Evolutionary conservation across 139 green algal species (phyloP), one percentile per base, ranked within the genome.

Genomic region (Chlamydomonas asymmetrica): DNA sequence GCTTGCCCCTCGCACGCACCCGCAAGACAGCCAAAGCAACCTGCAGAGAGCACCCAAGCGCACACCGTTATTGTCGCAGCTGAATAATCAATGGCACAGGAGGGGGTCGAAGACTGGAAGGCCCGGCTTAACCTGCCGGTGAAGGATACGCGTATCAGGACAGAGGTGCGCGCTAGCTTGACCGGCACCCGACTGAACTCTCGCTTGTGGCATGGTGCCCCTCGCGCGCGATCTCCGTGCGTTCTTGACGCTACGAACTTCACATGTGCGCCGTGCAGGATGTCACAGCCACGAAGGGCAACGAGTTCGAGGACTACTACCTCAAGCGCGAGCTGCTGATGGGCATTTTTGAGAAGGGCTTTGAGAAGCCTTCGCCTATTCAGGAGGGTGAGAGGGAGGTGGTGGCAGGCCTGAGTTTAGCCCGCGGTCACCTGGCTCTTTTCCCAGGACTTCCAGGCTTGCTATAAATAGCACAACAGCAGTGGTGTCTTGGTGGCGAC

Each of bases 271-370:
- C 2, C 7, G n/a, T n/a, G 27, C 87, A 99, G 94, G 96, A 99
- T 85, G 97, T 99, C 25, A 99, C 96, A 5, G 81, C 81, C 22
- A 99, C 95, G 9, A 99, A 99, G 72, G 97, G 97, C 54, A 97
- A 98, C 71, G 93, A 97, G 40, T 99, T 99, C 78, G 97, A 99
- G 85, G 97, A 99, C 85, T 99, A 98, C 76, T 98, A 97, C 73
- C 85, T 99, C 40, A 99, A 99, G 81, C 82, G 96, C 3, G 88
- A 91, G 78, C 91, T 99, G 60, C 90, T 99, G 10, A 98, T 98
- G 95, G 97, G 97, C 66, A 99, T 99, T 80, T 99, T 99, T 79
- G 97, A 99, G 87, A 99, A 99, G 76, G 95, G 95, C 29, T 99
- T 98, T 78, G 95, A 98, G 74, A 89, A 89, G 74, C 94, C 94